Base-by-base conservation (phyloP, 2,329 filamentous ascomycete genomes). In the Penicillium brasilianum region DNA sequence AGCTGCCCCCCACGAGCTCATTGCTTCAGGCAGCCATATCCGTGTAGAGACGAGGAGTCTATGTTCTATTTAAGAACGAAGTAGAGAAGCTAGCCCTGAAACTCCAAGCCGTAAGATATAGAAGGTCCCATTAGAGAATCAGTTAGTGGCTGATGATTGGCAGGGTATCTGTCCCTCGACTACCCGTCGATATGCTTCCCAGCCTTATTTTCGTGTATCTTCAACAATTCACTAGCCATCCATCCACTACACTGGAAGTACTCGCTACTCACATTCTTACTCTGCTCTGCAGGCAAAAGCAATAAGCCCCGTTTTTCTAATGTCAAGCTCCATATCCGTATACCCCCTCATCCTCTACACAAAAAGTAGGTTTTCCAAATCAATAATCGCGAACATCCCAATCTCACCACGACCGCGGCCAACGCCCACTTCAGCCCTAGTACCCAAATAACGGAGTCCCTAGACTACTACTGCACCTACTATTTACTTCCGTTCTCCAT, bases 321-420 rank as follows among this genome's bases (percentile, higher is more conserved):
- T 6, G 3, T 28, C 25, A 28, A 3, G 6, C 25, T 28, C 25
- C 25, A 28, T 28, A 6, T 28, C 25, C 25, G 6, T 6, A 28
- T 41, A 44, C 4, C 20, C 39, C 20, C n/a, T n/a, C n/a, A n/a
- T 25, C 41, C n/a, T 16, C 48, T 28, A 28, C 34, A 34, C 28
- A 28, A 48, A 30, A 48, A 48, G 16, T 28, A 48, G 25, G 44
- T 30, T 48, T 50, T 6, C 28, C 28, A 34, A 32, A 50, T 34
- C 48, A 50, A 50, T 50, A 50, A 50, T 50, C n/a, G 48, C 30
- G 48, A 50, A 32, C 48, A 50, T 50, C 48, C 48, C 34, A 50
- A 50, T 50, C 48, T 50, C 48, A 50, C n/a, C 48, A 14, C n/a
- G 30, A 34, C 34, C 20, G n/a, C 48, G 18, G 18, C 28, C n/a